phyloP scores from a whole-genome alignment of 2,329 filamentous ascomycete genomes.

The Elsinoe australis region DNA sequence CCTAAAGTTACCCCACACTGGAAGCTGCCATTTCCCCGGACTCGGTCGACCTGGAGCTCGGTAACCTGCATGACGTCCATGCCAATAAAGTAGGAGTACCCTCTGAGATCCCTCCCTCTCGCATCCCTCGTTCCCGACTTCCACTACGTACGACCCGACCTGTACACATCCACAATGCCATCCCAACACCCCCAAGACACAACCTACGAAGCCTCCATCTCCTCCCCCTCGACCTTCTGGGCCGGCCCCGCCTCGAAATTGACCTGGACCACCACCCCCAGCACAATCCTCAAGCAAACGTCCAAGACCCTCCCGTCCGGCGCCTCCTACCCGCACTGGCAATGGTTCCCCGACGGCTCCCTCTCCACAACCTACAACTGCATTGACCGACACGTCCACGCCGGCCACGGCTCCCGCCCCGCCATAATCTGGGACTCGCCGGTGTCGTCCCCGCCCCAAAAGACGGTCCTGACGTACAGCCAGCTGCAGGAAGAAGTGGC shows the following conservation, averaged over 20 bases:
- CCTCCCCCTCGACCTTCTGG: conserved; percentile 33
- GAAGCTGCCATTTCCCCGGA: neutral
- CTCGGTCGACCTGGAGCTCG: neutral
- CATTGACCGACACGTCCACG: conserved; percentile 76
- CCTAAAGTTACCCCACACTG: neutral
- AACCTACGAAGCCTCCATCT: conserved; percentile 29
- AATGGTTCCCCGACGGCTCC: conserved; percentile 83
- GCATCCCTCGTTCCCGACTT: no score
- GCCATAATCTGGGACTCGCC: conserved; percentile 87
- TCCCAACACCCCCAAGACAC: conserved; percentile 30
- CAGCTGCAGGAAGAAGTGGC: conserved; percentile 74
- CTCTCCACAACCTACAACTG: conserved; percentile 91
- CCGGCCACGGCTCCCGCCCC: conserved; percentile 62
- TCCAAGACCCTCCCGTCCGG: conserved; percentile 58
- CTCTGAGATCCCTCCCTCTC: no score
- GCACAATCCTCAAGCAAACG: conserved; percentile 50
- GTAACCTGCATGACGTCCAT: conserved; percentile 9
- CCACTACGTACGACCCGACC: no score
- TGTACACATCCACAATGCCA: conserved; percentile 21
- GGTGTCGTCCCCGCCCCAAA: conserved; percentile 64
- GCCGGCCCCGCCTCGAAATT: conserved; percentile 54
- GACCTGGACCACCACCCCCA: conserved; percentile 72
- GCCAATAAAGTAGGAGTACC: no score
- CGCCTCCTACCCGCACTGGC: conserved; percentile 66
- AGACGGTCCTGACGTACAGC: conserved; percentile 66